Percentiles rank a stretch among this genome's conserved stretches.
phyloP scores from a whole-genome alignment of 495 filamentous ascomycete genomes.

The Stereocaulon alpinum region DNA sequence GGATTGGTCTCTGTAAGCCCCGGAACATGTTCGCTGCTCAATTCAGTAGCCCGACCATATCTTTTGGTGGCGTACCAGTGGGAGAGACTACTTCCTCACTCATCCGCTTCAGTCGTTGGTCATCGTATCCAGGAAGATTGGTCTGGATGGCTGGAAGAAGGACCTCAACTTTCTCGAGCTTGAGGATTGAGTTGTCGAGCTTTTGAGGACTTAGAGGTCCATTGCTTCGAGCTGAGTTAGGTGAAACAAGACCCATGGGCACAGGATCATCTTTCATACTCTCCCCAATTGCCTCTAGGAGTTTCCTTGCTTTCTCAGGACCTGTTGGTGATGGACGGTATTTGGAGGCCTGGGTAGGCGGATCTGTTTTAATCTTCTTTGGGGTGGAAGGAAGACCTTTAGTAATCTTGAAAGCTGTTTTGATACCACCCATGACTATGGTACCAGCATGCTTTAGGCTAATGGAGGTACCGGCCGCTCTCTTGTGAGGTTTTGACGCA shows the following conservation, averaged over 20 bases:
- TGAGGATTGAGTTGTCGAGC: constrained; percentile 13
- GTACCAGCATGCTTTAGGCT: constrained; percentile 1
- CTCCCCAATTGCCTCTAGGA: constrained; percentile 6
- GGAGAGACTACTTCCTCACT: constrained; percentile 31
- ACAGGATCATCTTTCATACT: constrained; percentile 19
- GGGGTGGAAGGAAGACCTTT: constrained; percentile 13
- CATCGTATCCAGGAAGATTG: not conserved
- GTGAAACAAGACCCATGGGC: constrained; percentile 34
- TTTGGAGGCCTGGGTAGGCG: constrained; percentile 10
- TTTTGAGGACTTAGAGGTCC: constrained; percentile 22
- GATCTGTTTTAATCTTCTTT: constrained; percentile 20
- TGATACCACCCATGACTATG: not conserved
- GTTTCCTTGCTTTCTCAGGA: constrained; percentile 10
- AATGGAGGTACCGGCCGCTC: constrained; percentile 7
- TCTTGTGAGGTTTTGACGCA: constrained; percentile 1
- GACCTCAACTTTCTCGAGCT: constrained; percentile 19
- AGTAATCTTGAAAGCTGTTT: not conserved
- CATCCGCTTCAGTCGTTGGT: constrained; percentile 18
- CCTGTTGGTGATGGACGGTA: constrained; percentile 15
- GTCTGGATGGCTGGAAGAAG: constrained; percentile 2
- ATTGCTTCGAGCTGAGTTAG: constrained; percentile 36
- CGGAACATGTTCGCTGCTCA: not conserved
- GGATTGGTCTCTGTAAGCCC: too few species aligned
- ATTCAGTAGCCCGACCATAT: constrained; percentile 31
- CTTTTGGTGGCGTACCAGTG: constrained; percentile 29